Evolutionary conservation across 768 basidiomycete species (phyloP), one percentile per base, ranked within the genome.

Genomic region (Lactifluus rugatus): DNA sequence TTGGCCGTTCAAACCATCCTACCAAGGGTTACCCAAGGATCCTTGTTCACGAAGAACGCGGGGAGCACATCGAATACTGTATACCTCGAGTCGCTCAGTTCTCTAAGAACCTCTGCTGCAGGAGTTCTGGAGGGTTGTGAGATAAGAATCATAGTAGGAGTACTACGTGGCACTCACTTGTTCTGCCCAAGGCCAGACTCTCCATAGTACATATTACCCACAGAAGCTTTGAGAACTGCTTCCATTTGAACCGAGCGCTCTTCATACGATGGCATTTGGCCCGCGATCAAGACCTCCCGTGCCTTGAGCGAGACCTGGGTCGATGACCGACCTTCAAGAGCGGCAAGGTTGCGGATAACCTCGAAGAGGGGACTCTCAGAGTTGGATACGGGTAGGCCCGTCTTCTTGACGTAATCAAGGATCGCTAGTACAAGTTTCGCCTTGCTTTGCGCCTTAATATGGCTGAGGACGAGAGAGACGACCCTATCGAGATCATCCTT

Each of bases 41-140:
- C 93, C 17, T 77, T 69, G 68, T 94, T 89, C 59, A 81, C 83
- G 82, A 98, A 98, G 78, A 99, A 99, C 6, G 90, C 80, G 3
- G 94, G 93, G 48, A 99, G 81, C 7, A 99, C 96, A 68, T 99
- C 96, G 71, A 87, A 99, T 16, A 98, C 94, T 14, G 92, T 93
- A 73, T 94, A 98, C 44, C 90, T 81, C 6, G 95, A 97, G 72
- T 99, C 96, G 61, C 88, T 91, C 26, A 99, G 81, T 72, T 99
- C 96, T 68, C 84, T 84, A 66, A 99, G 77, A 37, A 93, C 79
- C 60, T 98, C 94, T 2, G 81, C 76, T 19, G 90, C 88, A 9
- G 95, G 96, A 1, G 81, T 80, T 66, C 93, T 91, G 17, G 51
- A 36, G 13, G 2, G 3, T 47, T 10, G 58, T 57, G 39, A 54